Evolutionary conservation across 176 grass and related monocot species (phyloP), one percentile per base, ranked within the genome.

Genomic region (Hsuehochloa calcarea): DNA sequence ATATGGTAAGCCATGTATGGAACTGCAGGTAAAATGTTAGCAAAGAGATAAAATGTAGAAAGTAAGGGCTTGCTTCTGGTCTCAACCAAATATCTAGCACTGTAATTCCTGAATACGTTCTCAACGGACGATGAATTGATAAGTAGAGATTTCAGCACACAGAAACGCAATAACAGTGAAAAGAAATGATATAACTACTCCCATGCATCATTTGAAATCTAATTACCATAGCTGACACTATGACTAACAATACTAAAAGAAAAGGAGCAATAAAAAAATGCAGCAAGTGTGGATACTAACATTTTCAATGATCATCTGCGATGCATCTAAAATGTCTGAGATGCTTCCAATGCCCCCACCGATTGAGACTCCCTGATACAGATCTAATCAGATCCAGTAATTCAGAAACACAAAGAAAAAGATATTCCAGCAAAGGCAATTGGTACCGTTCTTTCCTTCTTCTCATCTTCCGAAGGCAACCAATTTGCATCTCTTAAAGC

Each of bases 321-420:
- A 93, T 10, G 93, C 96, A 72, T 93, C 93, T 74, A 95, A 82
- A 81, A 95, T 95, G 83, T 98, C 91, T 44, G 87, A 80, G 67
- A 98, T 95, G 83, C 93, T 93, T 92, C 93, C 96, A 25, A 98
- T 98, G 3, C 96, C 96, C 40, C 96, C 87, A 29, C 93, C 96
- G 47, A 98, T 86, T 11, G 93, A 95, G 66, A 98, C 96, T 83
- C 96, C 96, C 96, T 98, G 85, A 75, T 84, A 69, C n/a, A 65
- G 37, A 29, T 82, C 77, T 62, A 84, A 78, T 93, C 70, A 90
- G 88, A 56, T 17, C 37, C 17, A 58, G 78, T 14, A 27, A 41
- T 73, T 64, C 0, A 19, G 9, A 34, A 73, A 38, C 8, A 79
- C 25, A 87, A 23, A 68, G 26, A 54, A 76, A 70, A 50, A 34